Base-by-base conservation (phyloP, 495 filamentous ascomycete genomes). In the Penicillium bovifimosum region DNA sequence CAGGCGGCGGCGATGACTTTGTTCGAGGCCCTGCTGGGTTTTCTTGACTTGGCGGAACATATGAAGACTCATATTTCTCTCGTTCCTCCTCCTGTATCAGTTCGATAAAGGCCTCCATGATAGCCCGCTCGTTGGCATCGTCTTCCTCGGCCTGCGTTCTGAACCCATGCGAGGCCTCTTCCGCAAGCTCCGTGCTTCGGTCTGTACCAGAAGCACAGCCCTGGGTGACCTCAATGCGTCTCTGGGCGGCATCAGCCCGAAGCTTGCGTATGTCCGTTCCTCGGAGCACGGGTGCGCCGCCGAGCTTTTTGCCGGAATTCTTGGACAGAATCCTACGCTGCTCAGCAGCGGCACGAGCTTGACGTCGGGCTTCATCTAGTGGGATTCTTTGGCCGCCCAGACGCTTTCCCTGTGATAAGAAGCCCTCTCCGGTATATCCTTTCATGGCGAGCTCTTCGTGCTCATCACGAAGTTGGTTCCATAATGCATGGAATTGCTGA, bases 361-460 rank as follows among this genome's bases (percentile, higher is more conserved):
- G 75, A 35, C 90, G 80, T 11, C 85, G 80, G 31, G 86, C 88
- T 70, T 96, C 92, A 39, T 89, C 76, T 35, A 82, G 65, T 0
- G 87, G 86, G 1, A 92, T 76, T 27, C 76, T 72, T 13, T 55
- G 57, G 3, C 86, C 87, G 36, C 92, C 91, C 0, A 96, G 78
- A 28, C 80, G 80, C 27, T 81, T 81, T 6, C 92, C 91, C 39
- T 83, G 64, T 0, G 83, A 84, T 11, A 95, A 73, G 76, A 96
- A 96, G 7, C 90, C 88, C 69, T 96, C 91, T 20, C 93, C 93
- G 9, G 86, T 95, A 63, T 95, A 96, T 18, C 93, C 93, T 67
- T 91, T 91, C 41, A 77, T 63, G 14, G 80, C 57, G 8, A 96
- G 78, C 18, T 80, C 77, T 53, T 89, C 80, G 58, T 95, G 84